Percentiles rank a stretch among this genome's conserved stretches.
phyloP scores from a whole-genome alignment of 805 yeast genomes.

The Starmerella roubikii region DNA sequence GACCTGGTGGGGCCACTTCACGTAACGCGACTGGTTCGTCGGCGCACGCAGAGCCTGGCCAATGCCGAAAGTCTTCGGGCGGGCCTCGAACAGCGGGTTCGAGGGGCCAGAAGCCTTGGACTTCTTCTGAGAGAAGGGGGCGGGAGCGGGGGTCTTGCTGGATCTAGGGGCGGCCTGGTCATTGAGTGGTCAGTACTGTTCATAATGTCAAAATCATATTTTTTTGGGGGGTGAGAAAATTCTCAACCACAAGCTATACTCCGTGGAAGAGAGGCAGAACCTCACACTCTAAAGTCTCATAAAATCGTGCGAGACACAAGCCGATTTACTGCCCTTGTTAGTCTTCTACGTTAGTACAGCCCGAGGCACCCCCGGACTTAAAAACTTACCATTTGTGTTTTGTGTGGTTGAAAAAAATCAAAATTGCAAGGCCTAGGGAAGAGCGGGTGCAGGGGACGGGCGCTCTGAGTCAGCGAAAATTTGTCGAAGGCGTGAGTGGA shows the following conservation, averaged over 20 bases:
- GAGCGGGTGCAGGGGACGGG: no score
- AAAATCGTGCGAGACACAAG: constrained; percentile 4
- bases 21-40: constrained; percentile 92
- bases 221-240: constrained; percentile 5
- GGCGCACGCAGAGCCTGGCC: constrained; percentile 93
- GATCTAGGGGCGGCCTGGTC: constrained; percentile 38
- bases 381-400: background rate
- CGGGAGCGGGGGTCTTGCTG: constrained; percentile 97
- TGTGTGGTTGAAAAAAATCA: no score
- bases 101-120: constrained; percentile 35
- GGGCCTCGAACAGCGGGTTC: constrained; percentile 71
- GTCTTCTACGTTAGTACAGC: constrained; percentile 15
- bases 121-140: constrained; percentile 31
- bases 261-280: constrained; percentile 22
- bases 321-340: constrained; percentile 15
- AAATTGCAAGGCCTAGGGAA: no score
- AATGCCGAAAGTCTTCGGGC: constrained; percentile 89
- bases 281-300: constrained; percentile 17
- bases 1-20: constrained; percentile 98
- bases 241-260: constrained; percentile 21
- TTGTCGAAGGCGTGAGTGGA: no score
- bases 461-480: no score
- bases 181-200: constrained; percentile 24
- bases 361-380: background rate
- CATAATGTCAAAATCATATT: constrained; percentile 3